Base-by-base conservation (phyloP, 1,284 basidiomycete species). In the Tilletiopsis washingtonensis region DNA sequence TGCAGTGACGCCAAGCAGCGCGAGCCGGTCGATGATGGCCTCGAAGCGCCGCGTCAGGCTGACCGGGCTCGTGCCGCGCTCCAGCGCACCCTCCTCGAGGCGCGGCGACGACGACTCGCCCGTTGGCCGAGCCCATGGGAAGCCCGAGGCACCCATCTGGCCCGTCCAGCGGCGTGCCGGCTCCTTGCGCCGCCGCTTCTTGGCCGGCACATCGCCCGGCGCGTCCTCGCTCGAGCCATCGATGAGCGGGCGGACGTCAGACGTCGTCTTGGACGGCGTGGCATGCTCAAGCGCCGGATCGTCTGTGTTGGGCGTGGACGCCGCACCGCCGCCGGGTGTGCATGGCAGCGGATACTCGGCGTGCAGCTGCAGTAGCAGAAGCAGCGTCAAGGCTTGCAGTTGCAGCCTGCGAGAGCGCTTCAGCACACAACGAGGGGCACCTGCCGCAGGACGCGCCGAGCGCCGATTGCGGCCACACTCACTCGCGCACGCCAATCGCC, bases 41-140 rank as follows among this genome's bases (percentile, higher is more conserved):
- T 50, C 48, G 24, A 50, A 50, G 23, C 29, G 48, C 9, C 44
- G 32, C n/a, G 34, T 32, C 25, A 50, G 43, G 14, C 14, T 24
- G 19, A 48, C 48, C 4, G 48, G 43, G 17, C 36, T 21, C 4
- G 44, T 34, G 3, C 15, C 26, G 20, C 26, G n/a, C 12, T n/a
- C 23, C 26, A 43, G 24, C 19, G 42, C 19, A n/a, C 12, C 2
- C 20, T 5, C 32, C 4, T 50, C 26, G 15, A 44, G 15, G 19
- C 25, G 14, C 14, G 19, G 19, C 26, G 20, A 21, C n/a, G 27
- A 4, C 34, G 14, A n/a, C 4, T 47, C 9, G 37, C 9, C 20
- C 32, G 23, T 17, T 41, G 17, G 3, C 43, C 17, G 19, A 34
- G 12, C 24, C 48, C 48, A 50, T 1, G 48, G 42, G 43, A 50